These are phyloP conservation scores for Calendula officinalis DNA, from an alignment of 129 eudicot genomes.

Conservation along the genomic window DNA sequence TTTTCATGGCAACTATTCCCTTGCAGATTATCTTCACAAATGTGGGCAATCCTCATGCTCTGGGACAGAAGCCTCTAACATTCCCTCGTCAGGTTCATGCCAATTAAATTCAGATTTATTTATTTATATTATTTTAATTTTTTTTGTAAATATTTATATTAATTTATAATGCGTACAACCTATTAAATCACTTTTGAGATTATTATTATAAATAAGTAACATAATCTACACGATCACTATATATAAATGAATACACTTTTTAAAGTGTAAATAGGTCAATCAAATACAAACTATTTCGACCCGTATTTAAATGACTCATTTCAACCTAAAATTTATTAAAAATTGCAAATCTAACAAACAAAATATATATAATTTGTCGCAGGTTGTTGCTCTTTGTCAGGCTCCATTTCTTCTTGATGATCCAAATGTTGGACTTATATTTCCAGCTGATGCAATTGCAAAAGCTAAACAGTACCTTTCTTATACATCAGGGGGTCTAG, in stretches of 20 bases:
- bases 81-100: constrained; percentile 92
- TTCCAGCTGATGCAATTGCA: constrained; percentile 97
- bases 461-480: constrained; percentile 85
- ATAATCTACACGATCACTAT: not conserved
- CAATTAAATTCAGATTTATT: not conserved
- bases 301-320: not conserved
- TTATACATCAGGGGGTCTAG: constrained; percentile 93
- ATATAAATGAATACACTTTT: not conserved
- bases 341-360: constrained; percentile 5
- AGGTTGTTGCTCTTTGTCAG: constrained; percentile 99
- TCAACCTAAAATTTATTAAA: not conserved
- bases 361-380: constrained; percentile 24
- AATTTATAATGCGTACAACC: not conserved
- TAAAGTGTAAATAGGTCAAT: not conserved
- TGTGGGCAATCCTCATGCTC: constrained; percentile 99
- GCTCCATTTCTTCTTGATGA: constrained; percentile 99
- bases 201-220: not conserved
- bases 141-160: constrained; percentile 1
- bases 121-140: not conserved
- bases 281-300: not conserved
- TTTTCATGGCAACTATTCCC: constrained; percentile 11
- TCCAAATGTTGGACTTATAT: constrained; percentile 93
- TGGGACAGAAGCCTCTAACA: constrained; percentile 97
- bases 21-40: constrained; percentile 90
- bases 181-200: not conserved